These are phyloP conservation scores for Scalesia atractyloides DNA, from an alignment of 129 eudicot genomes.

Conservation along the genomic window DNA sequence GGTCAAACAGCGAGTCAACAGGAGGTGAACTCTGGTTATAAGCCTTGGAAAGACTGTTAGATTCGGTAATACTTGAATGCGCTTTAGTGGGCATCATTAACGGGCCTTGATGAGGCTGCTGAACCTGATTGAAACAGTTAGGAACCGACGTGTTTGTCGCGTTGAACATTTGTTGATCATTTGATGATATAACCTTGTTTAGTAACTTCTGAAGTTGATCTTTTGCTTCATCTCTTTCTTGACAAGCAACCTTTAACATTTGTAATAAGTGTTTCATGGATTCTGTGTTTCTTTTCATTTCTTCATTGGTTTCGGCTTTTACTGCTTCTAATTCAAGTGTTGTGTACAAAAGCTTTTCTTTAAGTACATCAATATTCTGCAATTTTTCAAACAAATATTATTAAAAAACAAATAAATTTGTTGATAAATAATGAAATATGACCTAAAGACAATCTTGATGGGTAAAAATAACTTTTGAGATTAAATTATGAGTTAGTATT, in stretches of 20 bases:
- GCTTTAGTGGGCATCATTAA: conserved; percentile 43
- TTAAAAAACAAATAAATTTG: neutral
- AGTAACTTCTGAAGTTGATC: conserved; percentile 59
- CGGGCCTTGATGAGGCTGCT: conserved; percentile 32
- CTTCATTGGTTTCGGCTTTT: conserved; percentile 58
- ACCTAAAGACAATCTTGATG: conserved; percentile 18
- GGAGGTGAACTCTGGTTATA: conserved; percentile 38
- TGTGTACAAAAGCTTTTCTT: conserved; percentile 63
- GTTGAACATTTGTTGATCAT: conserved; percentile 34
- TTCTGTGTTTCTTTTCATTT: conserved; percentile 56
- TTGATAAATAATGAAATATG: neutral
- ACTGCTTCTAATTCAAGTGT: conserved; percentile 62
- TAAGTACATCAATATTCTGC: conserved; percentile 64
- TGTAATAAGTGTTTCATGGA: conserved; percentile 53
- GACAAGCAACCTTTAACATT: conserved; percentile 50
- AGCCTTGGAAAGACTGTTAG: conserved; percentile 45
- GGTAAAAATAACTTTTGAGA: conserved; percentile 30
- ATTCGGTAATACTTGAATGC: conserved; percentile 65
- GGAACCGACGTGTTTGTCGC: neutral
- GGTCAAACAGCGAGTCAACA: conserved; percentile 39
- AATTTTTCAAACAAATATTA: neutral
- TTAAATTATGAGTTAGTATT: conserved; percentile 8
- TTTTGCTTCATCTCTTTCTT: conserved; percentile 91
- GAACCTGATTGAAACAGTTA: conserved; percentile 33
- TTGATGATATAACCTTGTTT: conserved; percentile 38